Evolutionary conservation across 495 filamentous ascomycete species (phyloP).

Genomic region (Podospora australis): DNA sequence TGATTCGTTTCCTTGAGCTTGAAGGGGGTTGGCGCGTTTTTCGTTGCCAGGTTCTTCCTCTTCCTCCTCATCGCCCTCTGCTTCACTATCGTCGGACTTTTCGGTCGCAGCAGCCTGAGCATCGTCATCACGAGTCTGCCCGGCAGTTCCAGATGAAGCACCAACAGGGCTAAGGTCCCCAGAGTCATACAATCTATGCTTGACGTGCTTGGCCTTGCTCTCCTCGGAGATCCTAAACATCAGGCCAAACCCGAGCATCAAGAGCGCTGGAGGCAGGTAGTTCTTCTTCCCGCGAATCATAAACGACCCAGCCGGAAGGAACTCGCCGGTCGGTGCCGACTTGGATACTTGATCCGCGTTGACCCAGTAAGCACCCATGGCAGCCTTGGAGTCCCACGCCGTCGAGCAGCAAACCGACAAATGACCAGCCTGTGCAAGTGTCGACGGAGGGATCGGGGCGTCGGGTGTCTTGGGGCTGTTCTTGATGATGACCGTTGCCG

Average conservation of each 20-base stretch:
- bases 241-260: slow-evolving; percentile 80
- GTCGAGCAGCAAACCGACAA: slow-evolving; percentile 74
- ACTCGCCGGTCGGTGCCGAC: slow-evolving; percentile 69
- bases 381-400: slow-evolving; percentile 93
- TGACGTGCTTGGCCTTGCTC: slow-evolving; percentile 72
- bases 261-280: slow-evolving; percentile 78
- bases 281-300: slow-evolving; percentile 80
- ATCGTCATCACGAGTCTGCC: slow-evolving; percentile 3
- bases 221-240: slow-evolving; percentile 87
- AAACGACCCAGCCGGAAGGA: slow-evolving; percentile 67
- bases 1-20: slow-evolving; percentile 27
- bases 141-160: slow-evolving; percentile 2
- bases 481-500: slow-evolving; percentile 75
- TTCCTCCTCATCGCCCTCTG: slow-evolving; percentile 30
- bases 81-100: slow-evolving; percentile 21
- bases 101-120: slow-evolving; percentile 28
- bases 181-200: slow-evolving; percentile 56
- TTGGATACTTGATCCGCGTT: slow-evolving; percentile 83
- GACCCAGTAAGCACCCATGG: slow-evolving; percentile 95
- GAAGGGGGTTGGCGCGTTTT: slow-evolving; percentile 38
- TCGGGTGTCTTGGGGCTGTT: slow-evolving; percentile 68
- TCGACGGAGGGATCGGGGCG: slow-evolving; percentile 84
- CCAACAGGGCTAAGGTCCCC: slow-evolving; percentile 8
- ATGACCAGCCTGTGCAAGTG: slow-evolving; percentile 81
- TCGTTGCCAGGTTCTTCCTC: slow-evolving; percentile 31